These are phyloP conservation scores for Stephanodiscus minutulus DNA, from an alignment of 108 stramenopile species.

Conservation along the genomic window DNA sequence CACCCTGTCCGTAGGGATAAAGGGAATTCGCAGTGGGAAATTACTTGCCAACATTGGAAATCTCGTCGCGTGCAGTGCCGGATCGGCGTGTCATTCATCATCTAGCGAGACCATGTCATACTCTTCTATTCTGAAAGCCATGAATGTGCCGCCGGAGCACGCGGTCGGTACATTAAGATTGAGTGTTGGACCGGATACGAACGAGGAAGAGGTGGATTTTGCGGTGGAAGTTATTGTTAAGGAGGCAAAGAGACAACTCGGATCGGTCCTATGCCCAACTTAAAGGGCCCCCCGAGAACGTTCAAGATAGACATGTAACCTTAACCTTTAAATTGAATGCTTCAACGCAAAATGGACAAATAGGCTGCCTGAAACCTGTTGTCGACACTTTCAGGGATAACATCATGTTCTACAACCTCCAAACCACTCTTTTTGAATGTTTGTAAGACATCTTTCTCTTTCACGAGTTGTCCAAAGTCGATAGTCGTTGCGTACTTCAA, in stretches of 20 bases:
- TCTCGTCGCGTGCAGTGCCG: slow-evolving; percentile 87
- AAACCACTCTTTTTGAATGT: slow-evolving; percentile 52
- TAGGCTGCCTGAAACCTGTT: slow-evolving; percentile 61
- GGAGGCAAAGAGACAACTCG: slow-evolving; percentile 52
- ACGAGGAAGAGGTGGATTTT: slow-evolving; percentile 71
- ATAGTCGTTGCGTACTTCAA: slow-evolving; percentile 72
- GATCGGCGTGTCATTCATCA: slow-evolving; percentile 88
- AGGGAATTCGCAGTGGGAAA: slow-evolving; percentile 56
- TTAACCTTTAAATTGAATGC: neutral
- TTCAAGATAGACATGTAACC: neutral
- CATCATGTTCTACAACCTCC: slow-evolving; percentile 42
- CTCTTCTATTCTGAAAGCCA: slow-evolving; percentile 86
- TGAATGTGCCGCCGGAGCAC: slow-evolving; percentile 78
- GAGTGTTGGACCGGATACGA: slow-evolving; percentile 89
- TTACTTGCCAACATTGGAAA: slow-evolving; percentile 67
- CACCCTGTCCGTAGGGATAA: slow-evolving; percentile 89
- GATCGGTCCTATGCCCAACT: neutral
- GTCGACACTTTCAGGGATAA: slow-evolving; percentile 60
- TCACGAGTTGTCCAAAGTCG: slow-evolving; percentile 68
- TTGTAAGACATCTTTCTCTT: slow-evolving; percentile 44
- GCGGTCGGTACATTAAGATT: slow-evolving; percentile 91
- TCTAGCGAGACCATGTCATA: slow-evolving; percentile 44
- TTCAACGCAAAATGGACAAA: slow-evolving; percentile 46
- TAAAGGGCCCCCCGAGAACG: neutral
- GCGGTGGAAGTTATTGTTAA: slow-evolving; percentile 79